A percentile compares a stretch with the other conserved stretches of the same genome.
phyloP scores from a whole-genome alignment of 2,329 filamentous ascomycete genomes.

The Fusarium heterosporum region DNA sequence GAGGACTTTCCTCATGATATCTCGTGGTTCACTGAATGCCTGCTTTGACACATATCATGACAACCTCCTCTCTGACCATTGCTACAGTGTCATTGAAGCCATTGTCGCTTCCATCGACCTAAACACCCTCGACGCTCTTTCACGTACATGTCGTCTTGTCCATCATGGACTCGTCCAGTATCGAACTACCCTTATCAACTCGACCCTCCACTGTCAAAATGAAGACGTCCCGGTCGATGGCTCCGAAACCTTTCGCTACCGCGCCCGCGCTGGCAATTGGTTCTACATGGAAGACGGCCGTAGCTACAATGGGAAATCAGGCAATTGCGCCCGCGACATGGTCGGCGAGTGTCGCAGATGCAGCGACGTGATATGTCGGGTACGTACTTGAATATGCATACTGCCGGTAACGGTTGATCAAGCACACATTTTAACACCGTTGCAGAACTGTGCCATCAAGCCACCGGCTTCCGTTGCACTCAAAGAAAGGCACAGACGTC shows the following conservation, averaged over 20 bases:
- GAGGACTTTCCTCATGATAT: constrained; percentile 29
- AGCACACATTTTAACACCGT: background rate
- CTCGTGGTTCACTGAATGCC: background rate
- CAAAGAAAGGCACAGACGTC: constrained; percentile 80
- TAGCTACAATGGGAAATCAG: constrained; percentile 73
- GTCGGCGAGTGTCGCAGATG: constrained; percentile 86
- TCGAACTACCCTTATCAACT: constrained; percentile 76
- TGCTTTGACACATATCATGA: constrained; percentile 15
- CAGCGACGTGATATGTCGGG: constrained; percentile 81
- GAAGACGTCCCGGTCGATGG: constrained; percentile 69
- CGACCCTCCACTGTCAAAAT: constrained; percentile 83
- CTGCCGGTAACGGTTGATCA: constrained; percentile 2
- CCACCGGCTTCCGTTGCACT: constrained; percentile 76
- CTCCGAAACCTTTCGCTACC: constrained; percentile 68
- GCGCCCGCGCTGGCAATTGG: constrained; percentile 68
- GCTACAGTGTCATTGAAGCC: constrained; percentile 77
- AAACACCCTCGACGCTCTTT: constrained; percentile 86
- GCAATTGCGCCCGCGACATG: constrained; percentile 87
- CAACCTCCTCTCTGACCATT: constrained; percentile 30
- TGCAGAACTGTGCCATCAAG: constrained; percentile 90
- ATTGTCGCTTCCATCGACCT: constrained; percentile 85
- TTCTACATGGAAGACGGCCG: constrained; percentile 69
- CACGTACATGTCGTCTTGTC: constrained; percentile 83
- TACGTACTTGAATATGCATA: constrained; percentile 57
- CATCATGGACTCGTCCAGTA: constrained; percentile 83